Conservation (phyloP, 805 yeast species). For the Pichia kluyveri region DNA sequence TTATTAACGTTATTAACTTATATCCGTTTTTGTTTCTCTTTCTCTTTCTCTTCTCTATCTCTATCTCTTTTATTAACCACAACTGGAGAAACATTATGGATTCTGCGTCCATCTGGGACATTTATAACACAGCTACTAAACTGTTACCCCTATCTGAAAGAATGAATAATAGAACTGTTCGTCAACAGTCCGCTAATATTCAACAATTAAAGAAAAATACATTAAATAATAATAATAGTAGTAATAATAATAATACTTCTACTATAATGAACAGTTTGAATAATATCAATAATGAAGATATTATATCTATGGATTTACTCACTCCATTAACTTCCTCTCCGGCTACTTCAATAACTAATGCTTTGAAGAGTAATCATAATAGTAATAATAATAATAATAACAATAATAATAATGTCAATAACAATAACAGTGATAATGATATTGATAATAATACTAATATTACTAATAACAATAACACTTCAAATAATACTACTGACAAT, state of each 20-base stretch:
- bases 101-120: slow-evolving; percentile 27
- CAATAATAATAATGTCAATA: background rate
- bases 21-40: too few relatives aligned
- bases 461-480: background rate
- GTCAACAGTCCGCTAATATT: slow-evolving; percentile 21
- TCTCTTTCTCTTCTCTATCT: too few relatives aligned
- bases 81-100: background rate
- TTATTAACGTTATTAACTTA: too few relatives aligned
- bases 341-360: background rate
- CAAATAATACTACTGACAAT: background rate
- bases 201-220: slow-evolving; percentile 8
- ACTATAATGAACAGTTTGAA: background rate
- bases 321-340: slow-evolving; percentile 14
- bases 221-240: background rate
- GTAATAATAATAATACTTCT: background rate
- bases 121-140: slow-evolving; percentile 25
- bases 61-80: too few relatives aligned
- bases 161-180: slow-evolving; percentile 18
- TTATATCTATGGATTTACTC: slow-evolving; percentile 13
- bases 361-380: background rate
- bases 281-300: slow-evolving; percentile 9
- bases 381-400: slow-evolving; percentile 2
- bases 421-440: too few relatives aligned
- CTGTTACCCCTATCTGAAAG: slow-evolving; percentile 26
- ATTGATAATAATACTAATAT: background rate